Percentiles rank a stretch among this genome's conserved stretches.
Evolutionary conservation across 2,329 filamentous ascomycete genomes (phyloP).

Genomic region (Chrysoporthe puriensis): DNA sequence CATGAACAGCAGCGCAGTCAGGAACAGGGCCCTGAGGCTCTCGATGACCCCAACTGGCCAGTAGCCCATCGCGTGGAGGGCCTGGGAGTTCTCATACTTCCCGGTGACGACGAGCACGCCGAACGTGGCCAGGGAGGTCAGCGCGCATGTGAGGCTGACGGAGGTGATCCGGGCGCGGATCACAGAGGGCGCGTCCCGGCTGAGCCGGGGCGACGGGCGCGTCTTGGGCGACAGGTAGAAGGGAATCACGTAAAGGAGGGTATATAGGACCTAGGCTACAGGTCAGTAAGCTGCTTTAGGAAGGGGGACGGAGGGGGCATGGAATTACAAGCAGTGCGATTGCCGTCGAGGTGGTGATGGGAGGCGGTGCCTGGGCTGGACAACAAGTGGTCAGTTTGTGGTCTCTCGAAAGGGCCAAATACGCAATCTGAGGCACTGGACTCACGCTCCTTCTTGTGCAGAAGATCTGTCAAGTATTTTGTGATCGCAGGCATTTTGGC

Average conservation of each 20-base stretch:
- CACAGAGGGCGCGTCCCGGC: conserved; percentile 85
- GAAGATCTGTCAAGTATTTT: conserved; percentile 21
- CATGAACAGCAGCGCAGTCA: conserved; percentile 79
- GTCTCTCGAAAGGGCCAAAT: background rate
- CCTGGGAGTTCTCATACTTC: conserved; percentile 47
- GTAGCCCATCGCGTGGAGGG: conserved; percentile 74
- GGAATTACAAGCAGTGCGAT: conserved; percentile 40
- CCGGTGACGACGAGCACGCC: conserved; percentile 63
- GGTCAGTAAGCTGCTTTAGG: conserved; percentile 1
- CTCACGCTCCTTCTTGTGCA: conserved; percentile 26
- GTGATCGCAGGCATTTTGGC: conserved; percentile 26
- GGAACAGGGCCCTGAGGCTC: conserved; percentile 62
- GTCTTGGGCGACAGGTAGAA: conserved; percentile 85
- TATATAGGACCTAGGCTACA: conserved; percentile 69
- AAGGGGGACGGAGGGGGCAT: background rate
- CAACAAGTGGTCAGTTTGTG: conserved; percentile 25
- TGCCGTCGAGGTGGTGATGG: conserved; percentile 45
- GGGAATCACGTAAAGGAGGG: conserved; percentile 85
- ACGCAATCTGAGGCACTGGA: background rate
- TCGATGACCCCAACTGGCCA: conserved; percentile 76
- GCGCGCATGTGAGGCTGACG: conserved; percentile 74
- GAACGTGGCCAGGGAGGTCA: conserved; percentile 69
- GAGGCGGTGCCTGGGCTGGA: conserved; percentile 41
- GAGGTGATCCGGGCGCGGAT: conserved; percentile 85
- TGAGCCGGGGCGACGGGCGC: conserved; percentile 76